Evolutionary conservation across 139 green algal species (phyloP).

Genomic region (Nannochloris sp.): DNA sequence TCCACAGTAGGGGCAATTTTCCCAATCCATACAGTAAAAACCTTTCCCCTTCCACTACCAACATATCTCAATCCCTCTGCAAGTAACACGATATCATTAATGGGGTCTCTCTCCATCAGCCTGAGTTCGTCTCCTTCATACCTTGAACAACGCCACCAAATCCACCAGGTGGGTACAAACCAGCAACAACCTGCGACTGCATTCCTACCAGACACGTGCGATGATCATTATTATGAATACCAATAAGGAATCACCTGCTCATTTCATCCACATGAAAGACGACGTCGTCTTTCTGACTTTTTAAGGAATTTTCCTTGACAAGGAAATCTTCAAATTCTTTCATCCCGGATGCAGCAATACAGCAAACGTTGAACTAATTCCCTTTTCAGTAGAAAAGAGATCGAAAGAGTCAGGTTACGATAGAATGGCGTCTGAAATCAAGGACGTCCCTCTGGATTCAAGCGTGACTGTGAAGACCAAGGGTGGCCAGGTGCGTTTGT

Average conservation of each 20-base stretch:
- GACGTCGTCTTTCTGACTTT: no score
- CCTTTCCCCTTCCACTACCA: constrained; percentile 26
- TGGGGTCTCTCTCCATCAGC: no score
- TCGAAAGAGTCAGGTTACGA: not conserved
- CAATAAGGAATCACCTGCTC: no score
- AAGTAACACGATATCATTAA: no score
- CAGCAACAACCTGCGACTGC: not conserved
- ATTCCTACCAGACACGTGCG: constrained; percentile 3
- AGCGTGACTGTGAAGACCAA: not conserved
- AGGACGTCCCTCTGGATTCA: not conserved
- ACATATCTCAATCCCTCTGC: not conserved
- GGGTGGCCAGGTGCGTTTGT: no score
- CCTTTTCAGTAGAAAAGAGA: no score
- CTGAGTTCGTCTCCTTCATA: not conserved
- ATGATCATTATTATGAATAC: no score
- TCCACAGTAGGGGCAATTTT: constrained; percentile 78
- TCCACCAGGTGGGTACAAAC: constrained; percentile 10
- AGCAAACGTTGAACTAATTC: no score
- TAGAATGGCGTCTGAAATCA: not conserved
- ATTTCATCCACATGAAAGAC: no score
- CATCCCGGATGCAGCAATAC: no score
- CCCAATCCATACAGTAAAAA: constrained; percentile 69
- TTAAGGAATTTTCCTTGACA: no score
- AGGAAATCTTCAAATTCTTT: no score
- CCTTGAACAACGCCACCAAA: constrained; percentile 8